Base-by-base conservation (phyloP, 768 basidiomycete species). In the Hysterangium stoloniferum region DNA sequence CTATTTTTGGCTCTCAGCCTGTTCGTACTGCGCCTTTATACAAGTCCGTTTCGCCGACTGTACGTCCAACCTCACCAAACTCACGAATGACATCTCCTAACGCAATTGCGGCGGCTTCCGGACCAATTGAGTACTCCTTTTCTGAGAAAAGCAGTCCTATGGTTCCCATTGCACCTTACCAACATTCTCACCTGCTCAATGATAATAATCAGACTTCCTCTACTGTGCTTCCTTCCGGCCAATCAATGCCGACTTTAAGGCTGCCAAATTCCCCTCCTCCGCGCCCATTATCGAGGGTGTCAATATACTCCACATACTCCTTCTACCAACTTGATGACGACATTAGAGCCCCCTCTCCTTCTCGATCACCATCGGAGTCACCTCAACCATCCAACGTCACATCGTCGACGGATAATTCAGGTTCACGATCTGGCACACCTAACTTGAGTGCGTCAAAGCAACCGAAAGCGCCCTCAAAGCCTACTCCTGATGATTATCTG, bases 401-500 rank as follows among this genome's bases (percentile, higher is more conserved):
- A 59, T 15, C 46, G 17, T 53, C 58, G 5, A 55, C 58, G 12
- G 42, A 56, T 28, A 24, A 53, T 53, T 57, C 43, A 59, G 45
- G 17, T 38, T 52, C 33, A 42, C 55, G 4, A 45, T 56, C 27
- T 50, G 31, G 37, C 12, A 11, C 19, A 1, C 46, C 55, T 13
- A 46, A 35, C n/a, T n/a, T n/a, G n/a, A n/a, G n/a, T 12, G 41
- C 33, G 19, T 34, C 44, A 3, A 52, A 48, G 15, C 50, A 47
- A 51, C 47, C 36, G n/a, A n/a, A n/a, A 43, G 31, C 52, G 15
- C 52, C 11, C 35, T 33, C 24, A 48, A 49, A 28, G 29, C 41
- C 45, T 22, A 78, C 77, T 12, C 72, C 88, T 2, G 76, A 84
- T 52, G 80, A 86, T 31, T 86, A 73, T 55, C 73, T 91, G 35